phyloP scores from a whole-genome alignment of 2,329 filamentous ascomycete species.

The Pyrenophora graminea region DNA sequence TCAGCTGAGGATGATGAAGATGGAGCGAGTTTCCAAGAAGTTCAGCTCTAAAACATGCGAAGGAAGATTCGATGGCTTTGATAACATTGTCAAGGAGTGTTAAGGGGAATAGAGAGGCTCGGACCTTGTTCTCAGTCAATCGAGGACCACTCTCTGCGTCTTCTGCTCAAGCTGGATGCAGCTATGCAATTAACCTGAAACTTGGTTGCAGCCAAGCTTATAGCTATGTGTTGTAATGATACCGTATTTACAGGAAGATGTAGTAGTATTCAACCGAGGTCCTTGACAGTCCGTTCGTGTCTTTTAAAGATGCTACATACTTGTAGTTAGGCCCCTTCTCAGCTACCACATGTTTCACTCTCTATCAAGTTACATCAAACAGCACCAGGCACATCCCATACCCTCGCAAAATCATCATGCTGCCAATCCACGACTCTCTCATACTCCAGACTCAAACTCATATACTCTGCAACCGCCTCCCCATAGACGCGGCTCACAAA shows the following conservation, averaged over 20 bases:
- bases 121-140: neutral
- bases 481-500: constrained; percentile 61
- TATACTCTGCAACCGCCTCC: constrained; percentile 52
- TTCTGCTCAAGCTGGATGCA: neutral
- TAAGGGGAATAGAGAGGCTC: neutral
- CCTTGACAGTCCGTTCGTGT: neutral
- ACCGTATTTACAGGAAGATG: neutral
- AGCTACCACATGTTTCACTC: too few relatives aligned
- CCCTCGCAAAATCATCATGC: constrained; percentile 59
- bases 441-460: constrained; percentile 61
- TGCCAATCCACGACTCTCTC: constrained; percentile 54
- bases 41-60: constrained; percentile 24
- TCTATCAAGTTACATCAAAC: too few relatives aligned
- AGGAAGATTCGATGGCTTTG: neutral
- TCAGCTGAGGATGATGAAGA: constrained; percentile 39
- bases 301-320: too few relatives aligned
- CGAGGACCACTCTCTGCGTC: neutral
- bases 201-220: neutral
- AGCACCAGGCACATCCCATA: constrained; percentile 28
- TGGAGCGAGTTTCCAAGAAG: constrained; percentile 42
- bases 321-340: too few relatives aligned
- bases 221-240: constrained; percentile 7
- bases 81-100: neutral
- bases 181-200: neutral
- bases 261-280: too few relatives aligned